phyloP scores from a whole-genome alignment of 495 filamentous ascomycete genomes.

The Penicillium lagena region DNA sequence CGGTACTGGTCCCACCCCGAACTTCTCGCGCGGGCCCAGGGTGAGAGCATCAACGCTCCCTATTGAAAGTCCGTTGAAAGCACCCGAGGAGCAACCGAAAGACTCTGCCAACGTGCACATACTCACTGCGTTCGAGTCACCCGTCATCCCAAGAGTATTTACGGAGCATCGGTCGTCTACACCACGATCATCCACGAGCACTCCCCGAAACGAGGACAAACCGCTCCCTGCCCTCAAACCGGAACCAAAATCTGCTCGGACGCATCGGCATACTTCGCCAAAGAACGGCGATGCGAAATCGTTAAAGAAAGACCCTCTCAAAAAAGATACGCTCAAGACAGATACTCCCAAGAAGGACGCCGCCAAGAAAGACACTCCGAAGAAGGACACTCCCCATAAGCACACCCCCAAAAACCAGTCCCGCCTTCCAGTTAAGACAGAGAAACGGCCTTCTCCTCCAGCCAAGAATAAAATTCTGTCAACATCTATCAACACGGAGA shows the following conservation, averaged over 20 bases:
- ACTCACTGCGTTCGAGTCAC: constrained; percentile 8
- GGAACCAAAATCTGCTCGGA: neutral
- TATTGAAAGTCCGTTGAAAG: constrained; percentile 18
- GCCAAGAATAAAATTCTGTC: constrained; percentile 3
- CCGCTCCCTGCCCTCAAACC: constrained; percentile 16
- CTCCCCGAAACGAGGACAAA: constrained; percentile 9
- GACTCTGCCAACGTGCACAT: constrained; percentile 5
- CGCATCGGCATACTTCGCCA: neutral
- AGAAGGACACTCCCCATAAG: neutral
- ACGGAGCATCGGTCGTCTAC: constrained; percentile 5
- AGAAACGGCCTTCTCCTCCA: constrained; percentile 3
- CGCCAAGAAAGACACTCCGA: constrained; percentile 1
- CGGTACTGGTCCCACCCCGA: constrained; percentile 12
- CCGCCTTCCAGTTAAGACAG: neutral
- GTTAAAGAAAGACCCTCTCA: neutral
- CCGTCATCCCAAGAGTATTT: constrained; percentile 6
- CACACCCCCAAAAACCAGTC: neutral
- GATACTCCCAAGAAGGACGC: constrained; percentile 1
- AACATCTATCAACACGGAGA: neutral
- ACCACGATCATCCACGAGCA: constrained; percentile 9
- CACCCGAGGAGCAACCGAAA: constrained; percentile 2
- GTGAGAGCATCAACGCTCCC: constrained; percentile 56
- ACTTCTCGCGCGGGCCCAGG: constrained; percentile 30
- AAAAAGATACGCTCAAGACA: neutral
- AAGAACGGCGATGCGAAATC: neutral